phyloP scores from a whole-genome alignment of 2,329 filamentous ascomycete genomes.

The Ophiocordyceps camponoti-saundersi region DNA sequence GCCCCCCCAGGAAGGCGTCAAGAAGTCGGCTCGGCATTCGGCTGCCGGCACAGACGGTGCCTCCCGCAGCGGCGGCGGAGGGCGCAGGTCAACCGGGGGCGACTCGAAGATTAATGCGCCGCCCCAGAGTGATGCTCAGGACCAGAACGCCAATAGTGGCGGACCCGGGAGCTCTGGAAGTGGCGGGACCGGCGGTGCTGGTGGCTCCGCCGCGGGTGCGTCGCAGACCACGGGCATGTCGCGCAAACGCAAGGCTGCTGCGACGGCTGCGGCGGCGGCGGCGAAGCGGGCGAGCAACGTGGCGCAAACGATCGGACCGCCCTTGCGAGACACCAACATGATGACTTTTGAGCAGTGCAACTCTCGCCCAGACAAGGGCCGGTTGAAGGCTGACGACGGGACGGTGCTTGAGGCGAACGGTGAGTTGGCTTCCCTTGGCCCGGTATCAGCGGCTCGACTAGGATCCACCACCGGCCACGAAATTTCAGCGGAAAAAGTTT shows the following conservation, averaged over 20 bases:
- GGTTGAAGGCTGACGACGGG: slow-evolving; percentile 79
- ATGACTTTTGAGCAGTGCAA: slow-evolving; percentile 66
- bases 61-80: slow-evolving; percentile 14
- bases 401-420: slow-evolving; percentile 72
- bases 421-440: slow-evolving; percentile 26
- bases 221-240: slow-evolving; percentile 28
- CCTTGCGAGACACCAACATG: slow-evolving; percentile 59
- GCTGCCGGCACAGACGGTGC: slow-evolving; percentile 17
- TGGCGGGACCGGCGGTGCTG: slow-evolving; percentile 1
- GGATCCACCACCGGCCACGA: slow-evolving; percentile 1
- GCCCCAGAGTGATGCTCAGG: slow-evolving; percentile 19
- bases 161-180: not conserved
- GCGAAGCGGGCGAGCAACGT: slow-evolving; percentile 11
- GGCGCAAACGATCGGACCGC: slow-evolving; percentile 21
- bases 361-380: slow-evolving; percentile 53
- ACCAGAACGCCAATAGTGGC: slow-evolving; percentile 9
- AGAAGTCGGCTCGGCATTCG: slow-evolving; percentile 36
- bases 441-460: slow-evolving; percentile 2
- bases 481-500: not conserved
- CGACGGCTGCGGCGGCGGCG: slow-evolving; percentile 15
- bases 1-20: slow-evolving; percentile 34
- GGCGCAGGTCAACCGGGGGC: slow-evolving; percentile 24
- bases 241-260: slow-evolving; percentile 64
- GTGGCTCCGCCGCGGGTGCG: slow-evolving; percentile 9
- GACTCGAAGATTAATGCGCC: slow-evolving; percentile 17